A percentile compares a stretch with the other conserved stretches of the same genome.
These are phyloP conservation scores for Claviceps sp. DNA, from an alignment of 2,329 filamentous ascomycete genomes.

Conservation along the genomic window DNA sequence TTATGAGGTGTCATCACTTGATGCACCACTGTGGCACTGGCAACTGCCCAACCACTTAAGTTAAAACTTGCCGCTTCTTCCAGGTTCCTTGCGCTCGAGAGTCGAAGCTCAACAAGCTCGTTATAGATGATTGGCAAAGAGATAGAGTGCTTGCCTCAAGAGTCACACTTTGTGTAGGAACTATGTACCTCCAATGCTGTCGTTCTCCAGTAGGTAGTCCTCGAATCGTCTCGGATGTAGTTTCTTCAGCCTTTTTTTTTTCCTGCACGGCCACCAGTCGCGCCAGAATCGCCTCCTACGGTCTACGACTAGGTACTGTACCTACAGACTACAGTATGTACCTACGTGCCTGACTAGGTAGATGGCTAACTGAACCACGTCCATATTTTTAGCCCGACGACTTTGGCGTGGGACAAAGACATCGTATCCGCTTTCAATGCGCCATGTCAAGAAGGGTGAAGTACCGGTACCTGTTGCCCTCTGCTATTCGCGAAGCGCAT, in stretches of 20 bases:
- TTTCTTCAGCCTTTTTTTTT: neutral
- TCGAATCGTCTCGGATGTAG: neutral
- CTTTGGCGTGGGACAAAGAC: neutral
- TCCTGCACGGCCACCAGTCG: neutral
- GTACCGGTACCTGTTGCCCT: neutral
- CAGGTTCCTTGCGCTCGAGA: neutral
- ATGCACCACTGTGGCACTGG: too few species aligned
- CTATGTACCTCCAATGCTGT: neutral
- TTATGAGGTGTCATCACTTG: neutral
- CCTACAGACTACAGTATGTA: neutral
- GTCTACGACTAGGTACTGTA: too few species aligned
- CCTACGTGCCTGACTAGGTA: neutral
- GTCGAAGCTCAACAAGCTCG: neutral
- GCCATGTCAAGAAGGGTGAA: neutral
- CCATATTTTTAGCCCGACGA: neutral
- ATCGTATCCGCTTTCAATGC: neutral
- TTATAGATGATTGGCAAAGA: neutral
- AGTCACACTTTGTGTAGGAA: neutral
- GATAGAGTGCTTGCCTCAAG: neutral
- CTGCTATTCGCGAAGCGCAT: neutral
- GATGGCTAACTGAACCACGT: too few species aligned
- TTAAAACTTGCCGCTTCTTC: neutral
- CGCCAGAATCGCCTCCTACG: neutral
- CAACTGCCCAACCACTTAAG: too few species aligned
- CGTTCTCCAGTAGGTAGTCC: neutral